These are phyloP conservation scores for Globisporangium abappressorium DNA, from an alignment of 352 stramenopile genomes.

Conservation along the genomic window DNA sequence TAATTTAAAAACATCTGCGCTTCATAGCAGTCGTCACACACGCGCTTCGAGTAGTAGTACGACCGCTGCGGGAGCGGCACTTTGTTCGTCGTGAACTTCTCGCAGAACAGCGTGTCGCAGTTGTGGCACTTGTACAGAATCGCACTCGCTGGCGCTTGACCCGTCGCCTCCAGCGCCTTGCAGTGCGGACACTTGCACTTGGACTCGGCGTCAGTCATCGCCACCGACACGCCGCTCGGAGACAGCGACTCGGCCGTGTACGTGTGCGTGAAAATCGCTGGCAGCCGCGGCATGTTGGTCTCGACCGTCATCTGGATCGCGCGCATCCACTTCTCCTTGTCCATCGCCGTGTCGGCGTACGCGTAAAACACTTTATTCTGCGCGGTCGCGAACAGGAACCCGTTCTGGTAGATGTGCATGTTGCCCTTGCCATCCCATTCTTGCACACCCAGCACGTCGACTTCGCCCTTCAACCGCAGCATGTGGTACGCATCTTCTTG, in stretches of 20 bases:
- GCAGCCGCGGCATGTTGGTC: constrained; percentile 71
- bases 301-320: constrained; percentile 84
- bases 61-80: constrained; percentile 74
- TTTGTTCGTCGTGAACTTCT: constrained; percentile 81
- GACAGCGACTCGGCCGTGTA: constrained; percentile 49
- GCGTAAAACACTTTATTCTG: constrained; percentile 90
- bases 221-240: constrained; percentile 43
- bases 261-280: constrained; percentile 44
- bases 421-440: constrained; percentile 91
- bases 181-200: constrained; percentile 73
- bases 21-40: constrained; percentile 83
- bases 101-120: constrained; percentile 76
- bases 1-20: constrained; percentile 86
- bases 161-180: constrained; percentile 33
- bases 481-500: constrained; percentile 90
- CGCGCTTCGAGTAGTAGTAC: constrained; percentile 83
- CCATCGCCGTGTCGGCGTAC: constrained; percentile 85
- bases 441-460: constrained; percentile 87
- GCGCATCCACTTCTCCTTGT: constrained; percentile 89
- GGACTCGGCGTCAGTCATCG: constrained; percentile 53
- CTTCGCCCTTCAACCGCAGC: constrained; percentile 82
- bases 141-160: constrained; percentile 26
- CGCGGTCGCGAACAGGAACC: constrained; percentile 85
- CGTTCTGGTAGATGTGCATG: constrained; percentile 90
- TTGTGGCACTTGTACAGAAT: constrained; percentile 83